Percentiles rank a stretch among this genome's conserved stretches.
These are phyloP conservation scores for Penicillium sp. DNA, from an alignment of 2,329 filamentous ascomycete genomes.

Conservation along the genomic window DNA sequence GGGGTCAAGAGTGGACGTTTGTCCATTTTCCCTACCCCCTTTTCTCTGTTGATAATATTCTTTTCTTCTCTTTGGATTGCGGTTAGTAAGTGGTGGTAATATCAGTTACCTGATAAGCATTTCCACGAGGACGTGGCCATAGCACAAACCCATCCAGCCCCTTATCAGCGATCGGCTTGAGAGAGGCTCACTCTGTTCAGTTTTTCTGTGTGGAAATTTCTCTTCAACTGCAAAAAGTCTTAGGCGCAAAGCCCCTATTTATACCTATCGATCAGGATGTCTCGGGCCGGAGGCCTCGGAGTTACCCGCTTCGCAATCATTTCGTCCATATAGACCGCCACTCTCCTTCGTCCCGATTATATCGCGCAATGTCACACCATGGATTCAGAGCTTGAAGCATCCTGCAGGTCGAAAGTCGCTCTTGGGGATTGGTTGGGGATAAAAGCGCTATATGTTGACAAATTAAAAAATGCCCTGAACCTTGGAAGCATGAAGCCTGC, in stretches of 20 bases:
- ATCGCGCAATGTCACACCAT: not conserved
- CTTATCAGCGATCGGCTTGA: no score
- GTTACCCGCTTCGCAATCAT: not conserved
- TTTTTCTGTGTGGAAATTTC: not conserved
- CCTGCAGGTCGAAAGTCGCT: no score
- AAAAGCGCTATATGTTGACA: no score
- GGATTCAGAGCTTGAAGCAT: no score
- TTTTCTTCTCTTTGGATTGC: not conserved
- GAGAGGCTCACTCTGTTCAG: no score
- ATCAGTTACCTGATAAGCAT: not conserved
- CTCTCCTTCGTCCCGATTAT: not conserved
- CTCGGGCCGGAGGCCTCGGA: not conserved
- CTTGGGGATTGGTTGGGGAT: no score
- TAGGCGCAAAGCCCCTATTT: not conserved
- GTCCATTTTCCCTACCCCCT: not conserved
- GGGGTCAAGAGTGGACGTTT: not conserved
- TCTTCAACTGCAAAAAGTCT: not conserved
- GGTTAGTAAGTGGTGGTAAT: not conserved
- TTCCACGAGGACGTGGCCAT: not conserved
- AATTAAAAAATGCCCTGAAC: not conserved
- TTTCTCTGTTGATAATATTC: not conserved
- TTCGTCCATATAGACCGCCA: not conserved
- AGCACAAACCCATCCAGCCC: not conserved
- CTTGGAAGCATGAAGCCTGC: no score
- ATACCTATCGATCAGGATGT: not conserved